Conservation (phyloP, 1,139 yeast species). For the Pichia sp. region DNA sequence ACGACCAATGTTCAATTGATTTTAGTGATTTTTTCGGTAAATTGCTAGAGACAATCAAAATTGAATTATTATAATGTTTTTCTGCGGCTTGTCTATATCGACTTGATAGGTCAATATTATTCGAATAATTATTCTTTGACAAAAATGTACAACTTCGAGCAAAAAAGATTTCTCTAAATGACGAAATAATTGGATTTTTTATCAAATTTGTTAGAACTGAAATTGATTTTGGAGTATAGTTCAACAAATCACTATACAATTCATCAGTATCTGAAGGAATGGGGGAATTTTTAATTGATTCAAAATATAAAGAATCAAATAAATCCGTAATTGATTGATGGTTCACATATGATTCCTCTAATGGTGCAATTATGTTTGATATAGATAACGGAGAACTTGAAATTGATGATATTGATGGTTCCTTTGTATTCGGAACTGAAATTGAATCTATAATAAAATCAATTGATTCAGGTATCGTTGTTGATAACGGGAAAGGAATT, state of each 20-base stretch:
- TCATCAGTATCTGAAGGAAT: conserved; percentile 3
- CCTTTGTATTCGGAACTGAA: not conserved
- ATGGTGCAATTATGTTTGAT: not conserved
- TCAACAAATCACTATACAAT: conserved; percentile 27
- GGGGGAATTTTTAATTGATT: conserved; percentile 1
- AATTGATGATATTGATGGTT: not conserved
- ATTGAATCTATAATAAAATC: conserved; percentile 9
- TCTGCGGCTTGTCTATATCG: conserved; percentile 22
- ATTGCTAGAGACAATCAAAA: conserved; percentile 1
- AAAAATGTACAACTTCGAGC: conserved; percentile 36
- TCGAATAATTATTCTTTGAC: conserved; percentile 26
- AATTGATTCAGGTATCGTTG: conserved; percentile 12
- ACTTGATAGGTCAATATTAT: conserved; percentile 3
- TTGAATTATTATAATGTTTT: conserved; percentile 25
- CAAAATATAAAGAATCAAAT: conserved; percentile 20
- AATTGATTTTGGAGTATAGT: conserved; percentile 10
- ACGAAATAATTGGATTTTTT: conserved; percentile 21
- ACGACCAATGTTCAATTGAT: conserved; percentile 30
- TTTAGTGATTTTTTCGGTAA: not conserved
- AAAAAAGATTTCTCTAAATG: conserved; percentile 32
- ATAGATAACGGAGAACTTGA: not conserved
- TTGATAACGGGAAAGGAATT: conserved; percentile 9
- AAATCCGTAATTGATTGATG: conserved; percentile 19
- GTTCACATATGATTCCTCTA: conserved; percentile 8
- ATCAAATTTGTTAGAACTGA: conserved; percentile 5